A percentile compares a stretch with the other conserved stretches of the same genome.
phyloP scores from a whole-genome alignment of 148 eudicot species.

The Tetragonia tetragonoides region DNA sequence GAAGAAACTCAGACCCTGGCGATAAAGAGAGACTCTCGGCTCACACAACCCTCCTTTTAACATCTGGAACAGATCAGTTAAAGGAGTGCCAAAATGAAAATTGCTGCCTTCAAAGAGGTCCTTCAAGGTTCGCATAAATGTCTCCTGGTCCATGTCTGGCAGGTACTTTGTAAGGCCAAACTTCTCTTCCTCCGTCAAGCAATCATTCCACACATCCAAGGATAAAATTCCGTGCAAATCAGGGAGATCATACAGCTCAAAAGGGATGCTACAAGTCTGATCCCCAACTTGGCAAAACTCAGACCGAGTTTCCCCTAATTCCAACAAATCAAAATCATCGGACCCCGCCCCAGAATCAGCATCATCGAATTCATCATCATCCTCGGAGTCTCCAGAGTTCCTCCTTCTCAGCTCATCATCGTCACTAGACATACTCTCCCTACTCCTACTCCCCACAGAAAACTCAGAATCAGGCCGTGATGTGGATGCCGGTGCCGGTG shows the following conservation, averaged over 20 bases:
- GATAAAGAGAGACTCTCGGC: constrained; percentile 86
- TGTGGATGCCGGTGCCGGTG: constrained; percentile 42
- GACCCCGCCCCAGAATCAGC: constrained; percentile 99
- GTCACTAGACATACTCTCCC: constrained; percentile 77
- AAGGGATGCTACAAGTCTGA: constrained; percentile 81
- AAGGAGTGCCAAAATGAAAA: constrained; percentile 82
- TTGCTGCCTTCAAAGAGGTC: constrained; percentile 78
- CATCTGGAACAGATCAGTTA: constrained; percentile 62
- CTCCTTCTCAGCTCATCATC: constrained; percentile 51
- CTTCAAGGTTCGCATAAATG: constrained; percentile 71
- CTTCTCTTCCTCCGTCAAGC: constrained; percentile 82
- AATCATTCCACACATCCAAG: constrained; percentile 93
- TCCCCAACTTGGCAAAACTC: constrained; percentile 94
- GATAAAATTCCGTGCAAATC: constrained; percentile 64
- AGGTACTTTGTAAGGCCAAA: constrained; percentile 67
- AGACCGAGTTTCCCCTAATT: constrained; percentile 78
- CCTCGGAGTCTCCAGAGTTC: constrained; percentile 53
- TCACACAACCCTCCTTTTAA: constrained; percentile 92
- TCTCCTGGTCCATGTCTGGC: constrained; percentile 93
- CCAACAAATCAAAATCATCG: constrained; percentile 89
- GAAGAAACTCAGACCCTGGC: constrained; percentile 74
- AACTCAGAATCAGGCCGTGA: constrained; percentile 55
- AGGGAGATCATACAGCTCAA: constrained; percentile 79
- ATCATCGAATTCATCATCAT: constrained; percentile 74
- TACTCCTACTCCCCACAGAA: constrained; percentile 61